Evolutionary conservation across 2,329 filamentous ascomycete genomes (phyloP), one percentile per base, ranked within the genome.

Genomic region (Rutstroemia sp.): DNA sequence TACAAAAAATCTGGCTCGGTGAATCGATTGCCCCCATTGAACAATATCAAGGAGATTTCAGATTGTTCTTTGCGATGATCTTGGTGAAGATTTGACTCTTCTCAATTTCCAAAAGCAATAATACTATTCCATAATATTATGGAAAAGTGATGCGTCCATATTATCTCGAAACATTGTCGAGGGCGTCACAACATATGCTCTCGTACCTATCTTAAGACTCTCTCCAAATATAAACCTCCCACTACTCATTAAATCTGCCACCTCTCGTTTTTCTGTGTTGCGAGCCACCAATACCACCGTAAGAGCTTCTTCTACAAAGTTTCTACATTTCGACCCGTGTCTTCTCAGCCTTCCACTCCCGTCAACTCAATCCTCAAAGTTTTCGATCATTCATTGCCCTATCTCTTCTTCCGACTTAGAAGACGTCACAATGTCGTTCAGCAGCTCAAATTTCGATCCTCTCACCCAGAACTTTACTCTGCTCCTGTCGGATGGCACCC

Each of bases 381-480:
- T 21, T 25, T 7, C 38, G 23, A 16, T 14, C 42, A n/a, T 50
- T 21, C 8, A 14, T 19, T 21, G 3, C 12, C 17, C 39, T 23
- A 30, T 23, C 23, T 39, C 34, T 8, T 5, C 5, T 30, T 30
- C 25, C 12, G 16, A 8, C 21, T 36, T n/a, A n/a, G 16, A 7
- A 16, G 16, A 14, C 39, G 6, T 9, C 49, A 49, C 16, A n/a
- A 56, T 56, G 53, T 23, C 39, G 44, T 45, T 39, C 17, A 45
- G 16, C 16, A 14, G 14, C 45, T 53, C 42, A 1, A 47, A 23
- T 42, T 79, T 79, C 68, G 72, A 84, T 62, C 75, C 77, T 1
- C 79, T 73, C 66, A 70, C 63, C 40, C 81, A 86, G 65, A 68
- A 66, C 42, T 65, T 86, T 65, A 76, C 69, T 40, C 67, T 86